A percentile compares a stretch with the other conserved stretches of the same genome.
These are phyloP conservation scores for Gymnopus androsaceus DNA, from an alignment of 1,284 basidiomycete genomes.

Conservation along the genomic window DNA sequence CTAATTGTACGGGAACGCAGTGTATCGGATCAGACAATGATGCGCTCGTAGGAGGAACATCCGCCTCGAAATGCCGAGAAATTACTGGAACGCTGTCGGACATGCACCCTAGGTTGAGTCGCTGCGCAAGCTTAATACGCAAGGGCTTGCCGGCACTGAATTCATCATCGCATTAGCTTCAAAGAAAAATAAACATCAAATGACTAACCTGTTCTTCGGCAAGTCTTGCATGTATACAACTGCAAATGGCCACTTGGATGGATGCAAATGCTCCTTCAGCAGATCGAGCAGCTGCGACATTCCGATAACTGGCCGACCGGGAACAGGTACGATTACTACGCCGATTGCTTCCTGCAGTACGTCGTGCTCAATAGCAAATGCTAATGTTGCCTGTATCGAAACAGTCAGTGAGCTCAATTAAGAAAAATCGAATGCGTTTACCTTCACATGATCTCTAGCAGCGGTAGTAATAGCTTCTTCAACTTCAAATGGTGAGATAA, in stretches of 20 bases:
- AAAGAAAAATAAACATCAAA: slow-evolving; percentile 17
- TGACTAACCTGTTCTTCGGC: slow-evolving; percentile 19
- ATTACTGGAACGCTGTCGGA: slow-evolving; percentile 36
- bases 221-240: slow-evolving; percentile 23
- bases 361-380: slow-evolving; percentile 22
- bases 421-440: slow-evolving; percentile 16
- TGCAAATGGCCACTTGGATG: slow-evolving; percentile 31
- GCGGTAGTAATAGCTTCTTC: slow-evolving; percentile 48
- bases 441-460: slow-evolving; percentile 43
- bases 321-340: slow-evolving; percentile 19
- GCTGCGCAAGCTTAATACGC: slow-evolving; percentile 43
- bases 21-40: slow-evolving; percentile 40
- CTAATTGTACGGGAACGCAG: slow-evolving; percentile 34
- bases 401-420: not conserved
- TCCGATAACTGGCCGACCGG: slow-evolving; percentile 16
- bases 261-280: slow-evolving; percentile 45
- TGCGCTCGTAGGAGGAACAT: slow-evolving; percentile 32
- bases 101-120: slow-evolving; percentile 39
- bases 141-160: slow-evolving; percentile 44
- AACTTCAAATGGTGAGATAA: slow-evolving; percentile 66
- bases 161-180: slow-evolving; percentile 36
- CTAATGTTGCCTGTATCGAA: slow-evolving; percentile 14
- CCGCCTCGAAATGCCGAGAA: slow-evolving; percentile 44
- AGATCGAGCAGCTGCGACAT: slow-evolving; percentile 40
- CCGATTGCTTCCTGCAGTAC: slow-evolving; percentile 23